Evolutionary conservation across 495 filamentous ascomycete genomes (phyloP), one percentile per base, ranked within the genome.

Genomic region (Monascus purpureus): DNA sequence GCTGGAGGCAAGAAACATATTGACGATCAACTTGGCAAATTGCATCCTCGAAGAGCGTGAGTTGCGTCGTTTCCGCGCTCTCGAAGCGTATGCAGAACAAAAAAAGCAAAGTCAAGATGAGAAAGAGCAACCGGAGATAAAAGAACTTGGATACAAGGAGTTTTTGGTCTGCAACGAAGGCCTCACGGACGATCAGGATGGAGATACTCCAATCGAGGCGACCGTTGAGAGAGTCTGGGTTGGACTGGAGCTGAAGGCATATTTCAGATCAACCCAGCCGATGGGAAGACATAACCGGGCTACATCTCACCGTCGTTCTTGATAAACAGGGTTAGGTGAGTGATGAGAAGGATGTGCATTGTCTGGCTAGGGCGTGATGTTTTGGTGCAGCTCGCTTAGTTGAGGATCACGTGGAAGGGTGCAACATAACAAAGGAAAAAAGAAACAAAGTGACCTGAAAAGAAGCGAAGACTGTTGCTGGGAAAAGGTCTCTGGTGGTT

Each of bases 21-120:
- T 52, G 13, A 38, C 31, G 1, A 8, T 8, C 2, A 20, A 17
- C 0, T 28, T 57, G n/a, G 36, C 47, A 5, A 23, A 37, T 17
- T 32, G 31, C 8, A 32, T 57, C 6, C 26, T 59, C 0, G 20
- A 33, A 1, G 42, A 49, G 35, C 45, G 55, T 13, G 55, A 59
- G 30, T 17, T 35, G 9, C 46, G 51, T 23, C 47, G 55, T 6
- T n/a, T 44, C 3, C 13, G 36, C 13, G 55, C 51, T 1, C 32
- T 59, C n/a, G 26, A 20, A 5, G 29, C 20, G 4, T 37, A 36
- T 15, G 17, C 19, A 20, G 16, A 30, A 11, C n/a, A 29, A 6
- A 17, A 13, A 2, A 3, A 8, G 15, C 26, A 30, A 17, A 12
- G 15, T 13, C n/a, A 28, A 20, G 22, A 24, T 6, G 3, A 16